Evolutionary conservation across 2,329 filamentous ascomycete genomes (phyloP), one percentile per base, ranked within the genome.

Genomic region (Dactylellina leptospora): DNA sequence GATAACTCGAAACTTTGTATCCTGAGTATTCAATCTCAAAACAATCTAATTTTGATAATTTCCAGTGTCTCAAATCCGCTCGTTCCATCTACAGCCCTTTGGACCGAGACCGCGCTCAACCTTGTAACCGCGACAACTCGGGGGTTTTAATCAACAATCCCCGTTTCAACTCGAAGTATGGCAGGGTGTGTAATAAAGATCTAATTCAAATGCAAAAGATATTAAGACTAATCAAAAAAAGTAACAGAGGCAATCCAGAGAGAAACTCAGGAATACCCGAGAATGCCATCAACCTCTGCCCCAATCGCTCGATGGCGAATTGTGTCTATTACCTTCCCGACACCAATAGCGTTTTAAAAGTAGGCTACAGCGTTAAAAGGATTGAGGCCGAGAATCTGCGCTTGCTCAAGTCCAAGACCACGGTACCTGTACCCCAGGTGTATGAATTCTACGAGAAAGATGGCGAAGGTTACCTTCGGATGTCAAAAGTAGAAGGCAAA

Each of bases 401-500:
- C 6, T 18, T 50, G 4, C 45, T 50, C 22, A 4, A 3, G 4
- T 50, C 45, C 45, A 27, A 50, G 20, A 50, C 45, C 5, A 23
- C 45, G 5, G 23, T 50, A 28, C 45, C 45, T 11, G 45, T 50
- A 20, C 45, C 22, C 23, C 10, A 50, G 23, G 6, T 28, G 10
- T 28, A 28, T 28, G 45, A 16, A 28, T 50, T 50, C 45, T 28
- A 50, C 45, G 22, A 50, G 22, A 50, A 50, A n/a, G 23, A 50
- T 6, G 23, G 23, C 23, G 11, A 50, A 50, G 45, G 45, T 6
- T 50, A 28, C 23, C 45, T 50, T 23, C 23, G 16, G 6, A 50
- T 50, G 45, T 28, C 45, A 28, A 50, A 50, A 50, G n/a, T 50
- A 5, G 45, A 50, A 16, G 45, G 45, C 8, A 50, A 27, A 16